Base-by-base conservation (phyloP, 345 rosid genomes). In the Gynandropsis gynandra region DNA sequence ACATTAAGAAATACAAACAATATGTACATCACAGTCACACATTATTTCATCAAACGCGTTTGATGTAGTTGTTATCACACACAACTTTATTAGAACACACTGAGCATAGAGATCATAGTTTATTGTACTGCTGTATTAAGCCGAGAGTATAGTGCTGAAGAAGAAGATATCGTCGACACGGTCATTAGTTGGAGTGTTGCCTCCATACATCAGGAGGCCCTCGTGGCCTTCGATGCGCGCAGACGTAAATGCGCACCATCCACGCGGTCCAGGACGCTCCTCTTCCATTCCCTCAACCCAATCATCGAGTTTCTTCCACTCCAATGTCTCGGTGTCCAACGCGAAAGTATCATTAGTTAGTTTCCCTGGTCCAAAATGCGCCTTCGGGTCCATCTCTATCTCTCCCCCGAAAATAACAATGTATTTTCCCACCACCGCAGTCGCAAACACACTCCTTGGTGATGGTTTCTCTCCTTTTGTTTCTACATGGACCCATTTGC, bases 121-220 rank as follows among this genome's bases (percentile, higher is more conserved):
- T n/a, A n/a, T n/a, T n/a, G n/a, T n/a, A n/a, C n/a, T n/a, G n/a
- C n/a, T n/a, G n/a, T n/a, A n/a, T n/a, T n/a, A n/a, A n/a, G n/a
- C n/a, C n/a, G n/a, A n/a, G n/a, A n/a, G n/a, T n/a, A n/a, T n/a
- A n/a, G n/a, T n/a, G n/a, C n/a, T n/a, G n/a, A n/a, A 55, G 31
- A 61, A 61, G 65, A 50, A 43, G 45, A 61, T 12, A 31, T 51
- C 45, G 42, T 52, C 46, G 16, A 8, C n/a, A 9, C 65, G 45
- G 0, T 12, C 9, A 4, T 61, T 61, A 9, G 29, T 16, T 10
- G 37, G 38, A 43, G 16, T 16, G 21, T 61, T 61, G 10, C 59
- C 65, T 0, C 65, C 65, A 43, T 52, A 49, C 45, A 61, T 52
- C 27, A 61, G 31, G 2, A 61, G 45, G 9, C 65, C 58, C 42